Evolutionary conservation across 352 stramenopile genomes (phyloP).

Genomic region (Globisporangium nagaii): DNA sequence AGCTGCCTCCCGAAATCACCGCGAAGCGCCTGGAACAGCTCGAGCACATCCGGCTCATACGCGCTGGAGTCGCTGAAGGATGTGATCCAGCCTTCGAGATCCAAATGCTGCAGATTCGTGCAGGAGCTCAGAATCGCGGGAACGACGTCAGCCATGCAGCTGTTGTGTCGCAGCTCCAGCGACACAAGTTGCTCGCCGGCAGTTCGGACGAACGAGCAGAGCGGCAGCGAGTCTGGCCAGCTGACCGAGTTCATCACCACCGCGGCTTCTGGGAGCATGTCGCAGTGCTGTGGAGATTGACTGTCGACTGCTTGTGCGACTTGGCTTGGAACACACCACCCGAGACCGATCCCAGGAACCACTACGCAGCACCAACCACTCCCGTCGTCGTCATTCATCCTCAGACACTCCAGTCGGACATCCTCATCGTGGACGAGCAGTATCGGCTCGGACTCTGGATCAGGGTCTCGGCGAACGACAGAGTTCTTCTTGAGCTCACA

Average conservation of each 20-base stretch:
- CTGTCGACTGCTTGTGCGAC: no score
- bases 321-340: background rate
- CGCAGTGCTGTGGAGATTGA: background rate
- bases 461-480: background rate
- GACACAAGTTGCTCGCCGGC: background rate
- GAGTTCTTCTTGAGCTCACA: background rate
- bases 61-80: background rate
- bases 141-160: background rate
- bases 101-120: background rate
- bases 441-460: background rate
- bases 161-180: background rate
- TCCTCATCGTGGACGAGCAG: background rate
- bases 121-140: background rate
- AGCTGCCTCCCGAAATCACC: background rate
- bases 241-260: background rate
- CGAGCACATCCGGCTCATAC: background rate
- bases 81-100: background rate
- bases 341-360: background rate
- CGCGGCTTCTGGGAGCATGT: background rate
- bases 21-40: background rate
- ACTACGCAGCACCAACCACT: background rate
- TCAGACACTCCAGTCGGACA: background rate
- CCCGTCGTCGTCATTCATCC: no score
- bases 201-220: background rate
- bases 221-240: background rate